Conservation (phyloP, 306 rosid genomes). For the Malus sylvestris region DNA sequence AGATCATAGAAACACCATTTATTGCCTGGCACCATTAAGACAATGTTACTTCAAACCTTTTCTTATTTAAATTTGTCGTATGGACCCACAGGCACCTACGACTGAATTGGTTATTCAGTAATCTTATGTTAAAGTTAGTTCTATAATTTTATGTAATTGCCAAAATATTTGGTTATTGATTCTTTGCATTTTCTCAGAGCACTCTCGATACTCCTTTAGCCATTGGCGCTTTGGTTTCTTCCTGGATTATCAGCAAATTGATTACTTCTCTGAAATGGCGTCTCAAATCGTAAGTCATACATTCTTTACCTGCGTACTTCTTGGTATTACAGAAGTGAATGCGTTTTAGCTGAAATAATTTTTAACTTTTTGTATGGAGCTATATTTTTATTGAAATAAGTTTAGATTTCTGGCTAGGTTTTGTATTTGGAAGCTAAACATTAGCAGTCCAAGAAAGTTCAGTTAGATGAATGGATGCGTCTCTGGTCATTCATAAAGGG, state of each 20-base stretch:
- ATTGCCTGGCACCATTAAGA: neutral
- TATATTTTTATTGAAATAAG: too few species aligned
- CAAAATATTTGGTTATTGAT: constrained; percentile 1
- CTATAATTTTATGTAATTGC: neutral
- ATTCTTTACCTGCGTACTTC: constrained; percentile 10
- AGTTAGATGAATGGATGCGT: neutral
- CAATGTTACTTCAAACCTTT: neutral
- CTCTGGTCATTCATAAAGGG: neutral
- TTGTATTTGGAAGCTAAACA: too few species aligned
- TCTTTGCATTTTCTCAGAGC: constrained; percentile 31
- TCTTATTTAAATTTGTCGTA: neutral
- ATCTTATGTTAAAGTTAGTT: neutral
- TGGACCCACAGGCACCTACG: neutral
- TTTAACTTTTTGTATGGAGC: too few species aligned
- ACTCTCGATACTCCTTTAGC: constrained; percentile 63
- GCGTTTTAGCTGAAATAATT: neutral
- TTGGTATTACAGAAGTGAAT: constrained; percentile 12
- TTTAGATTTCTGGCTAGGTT: too few species aligned
- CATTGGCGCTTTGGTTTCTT: constrained; percentile 43
- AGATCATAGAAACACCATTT: neutral
- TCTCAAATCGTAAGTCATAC: constrained; percentile 29
- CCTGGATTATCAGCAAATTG: constrained; percentile 40
- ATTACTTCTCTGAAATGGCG: constrained; percentile 29
- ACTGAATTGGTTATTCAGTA: neutral
- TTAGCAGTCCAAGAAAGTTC: neutral